Conservation (phyloP, 768 basidiomycete species). For the Hortiboletus campestris region DNA sequence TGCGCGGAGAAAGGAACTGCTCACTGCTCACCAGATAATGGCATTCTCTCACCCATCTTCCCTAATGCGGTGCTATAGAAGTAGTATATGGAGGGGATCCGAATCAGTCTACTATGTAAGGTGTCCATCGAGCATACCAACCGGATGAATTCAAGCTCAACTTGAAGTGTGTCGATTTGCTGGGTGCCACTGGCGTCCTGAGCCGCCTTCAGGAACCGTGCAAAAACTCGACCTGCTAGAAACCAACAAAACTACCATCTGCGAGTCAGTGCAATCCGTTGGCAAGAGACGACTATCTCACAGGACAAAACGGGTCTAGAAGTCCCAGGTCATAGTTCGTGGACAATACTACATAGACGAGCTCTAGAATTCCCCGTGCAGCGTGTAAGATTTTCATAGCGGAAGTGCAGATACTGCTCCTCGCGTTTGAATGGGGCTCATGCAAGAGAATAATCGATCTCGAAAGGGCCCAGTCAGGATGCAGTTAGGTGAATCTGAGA, state of each 20-base stretch:
- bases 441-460: conserved; percentile 72
- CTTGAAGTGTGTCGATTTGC: conserved; percentile 55
- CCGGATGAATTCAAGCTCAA: conserved; percentile 71
- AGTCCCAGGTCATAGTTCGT: conserved; percentile 73
- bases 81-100: neutral
- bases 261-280: neutral
- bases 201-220: conserved; percentile 64
- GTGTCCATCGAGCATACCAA: conserved; percentile 30
- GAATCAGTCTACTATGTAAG: neutral
- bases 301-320: conserved; percentile 68
- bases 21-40: conserved; percentile 49
- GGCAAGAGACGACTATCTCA: conserved; percentile 32
- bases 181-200: conserved; percentile 54
- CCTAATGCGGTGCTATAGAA: conserved; percentile 50
- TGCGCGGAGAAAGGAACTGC: conserved; percentile 1
- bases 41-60: conserved; percentile 65
- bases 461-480: conserved; percentile 24
- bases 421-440: conserved; percentile 70
- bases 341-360: conserved; percentile 63
- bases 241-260: conserved; percentile 63
- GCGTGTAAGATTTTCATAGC: conserved; percentile 67
- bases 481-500: conserved; percentile 34
- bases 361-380: conserved; percentile 62
- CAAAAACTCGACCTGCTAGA: conserved; percentile 60
- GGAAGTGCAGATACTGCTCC: conserved; percentile 58